A percentile compares a stretch with the other conserved stretches of the same genome.
phyloP scores from a whole-genome alignment of 495 filamentous ascomycete species.

The Thermothielavioides terrestris region DNA sequence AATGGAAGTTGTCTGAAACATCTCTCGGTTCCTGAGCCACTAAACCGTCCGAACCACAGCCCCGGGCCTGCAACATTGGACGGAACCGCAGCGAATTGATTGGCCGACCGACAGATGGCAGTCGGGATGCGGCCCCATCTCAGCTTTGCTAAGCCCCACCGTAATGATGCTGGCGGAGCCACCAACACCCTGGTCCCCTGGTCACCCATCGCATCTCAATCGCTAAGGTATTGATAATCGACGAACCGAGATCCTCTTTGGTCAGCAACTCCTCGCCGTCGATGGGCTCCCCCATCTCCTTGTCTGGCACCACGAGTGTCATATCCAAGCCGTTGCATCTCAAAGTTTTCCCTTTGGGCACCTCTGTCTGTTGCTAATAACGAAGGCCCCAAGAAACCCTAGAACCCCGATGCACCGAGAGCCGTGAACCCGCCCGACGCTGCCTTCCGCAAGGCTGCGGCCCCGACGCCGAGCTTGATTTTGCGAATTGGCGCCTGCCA shows the following conservation, averaged over 20 bases:
- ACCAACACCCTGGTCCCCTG: background rate
- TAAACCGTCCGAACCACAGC: conserved; percentile 13
- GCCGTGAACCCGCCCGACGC: background rate
- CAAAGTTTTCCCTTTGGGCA: no score
- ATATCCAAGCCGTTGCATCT: no score
- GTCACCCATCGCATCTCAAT: no score
- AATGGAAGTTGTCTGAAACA: background rate
- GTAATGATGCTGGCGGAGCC: background rate
- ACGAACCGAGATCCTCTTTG: no score
- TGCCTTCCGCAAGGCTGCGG: conserved; percentile 4
- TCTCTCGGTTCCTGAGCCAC: background rate
- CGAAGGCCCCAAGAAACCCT: no score
- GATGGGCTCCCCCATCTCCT: no score
- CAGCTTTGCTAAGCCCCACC: background rate
- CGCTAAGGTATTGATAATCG: no score
- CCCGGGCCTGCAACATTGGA: conserved; percentile 6
- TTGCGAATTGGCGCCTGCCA: conserved; percentile 7
- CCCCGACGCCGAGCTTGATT: background rate
- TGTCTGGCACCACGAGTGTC: no score
- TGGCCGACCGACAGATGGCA: background rate
- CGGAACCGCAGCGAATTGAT: background rate
- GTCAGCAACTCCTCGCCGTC: no score
- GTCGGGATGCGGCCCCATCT: background rate
- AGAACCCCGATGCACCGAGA: no score
- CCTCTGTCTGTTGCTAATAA: no score